Base-by-base conservation (phyloP, 371 early-diverging fungal species). In the Syncephalastrum sp. region DNA sequence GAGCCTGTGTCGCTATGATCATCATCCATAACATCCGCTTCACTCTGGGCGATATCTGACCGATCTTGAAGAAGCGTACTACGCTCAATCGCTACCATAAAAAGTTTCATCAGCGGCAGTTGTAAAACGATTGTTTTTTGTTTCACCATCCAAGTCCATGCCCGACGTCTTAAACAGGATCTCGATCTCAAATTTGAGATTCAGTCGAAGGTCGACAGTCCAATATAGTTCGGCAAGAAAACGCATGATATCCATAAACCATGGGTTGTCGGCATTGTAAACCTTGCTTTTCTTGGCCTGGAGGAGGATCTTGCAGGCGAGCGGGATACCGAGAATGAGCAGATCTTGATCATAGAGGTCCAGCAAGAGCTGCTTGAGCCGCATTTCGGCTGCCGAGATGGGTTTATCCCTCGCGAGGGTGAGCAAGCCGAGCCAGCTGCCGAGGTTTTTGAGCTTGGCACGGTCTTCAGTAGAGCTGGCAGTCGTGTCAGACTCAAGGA, bases 121-220 rank as follows among this genome's bases (percentile, higher is more conserved):
- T 46, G 3, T 24, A 16, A 17, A 5, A 17, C 3, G 6, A 7
- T n/a, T n/a, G 21, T n/a, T 17, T n/a, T 17, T 8, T 42, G 27
- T 45, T 24, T 67, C 8, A 70, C 67, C 64, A 47, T 91, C 88
- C 24, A 95, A 78, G 53, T 93, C 93, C 17, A 98, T 69, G 14
- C 84, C 68, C 46, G 96, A 72, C 23, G 90, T 86, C 69, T 93
- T 95, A 78, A 91, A 96, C 45, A 99, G 72, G 7, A 97, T 92
- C 69, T 98, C 98, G 29, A 99, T 93, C 67, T 96, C 97, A 74
- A 99, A 97, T 65, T 95, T 94, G 41, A 96, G 82, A 51, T 92
- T 95, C 56, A 96, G 75, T 65, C 94, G 95, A 52, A 97, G 73
- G 33, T 94, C 93, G 0, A 95, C 97, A 51, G 82, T 89, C 66